phyloP scores from a whole-genome alignment of 257 asterid genomes.

The Ballota nigra region DNA sequence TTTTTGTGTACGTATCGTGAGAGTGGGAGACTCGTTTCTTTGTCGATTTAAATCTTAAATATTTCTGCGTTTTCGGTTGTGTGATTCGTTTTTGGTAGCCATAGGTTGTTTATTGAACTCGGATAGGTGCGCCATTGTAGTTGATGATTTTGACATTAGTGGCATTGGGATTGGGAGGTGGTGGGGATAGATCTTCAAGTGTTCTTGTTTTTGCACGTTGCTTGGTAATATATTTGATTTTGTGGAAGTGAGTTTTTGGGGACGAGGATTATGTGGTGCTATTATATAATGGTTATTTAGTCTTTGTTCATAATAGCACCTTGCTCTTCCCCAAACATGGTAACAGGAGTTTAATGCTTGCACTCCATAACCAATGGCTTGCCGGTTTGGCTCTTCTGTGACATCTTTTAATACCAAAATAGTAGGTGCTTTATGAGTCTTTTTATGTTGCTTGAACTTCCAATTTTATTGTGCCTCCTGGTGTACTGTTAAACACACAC shows the following conservation, averaged over 20 bases:
- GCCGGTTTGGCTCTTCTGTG: slow-evolving; percentile 58
- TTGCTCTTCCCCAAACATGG: slow-evolving; percentile 30
- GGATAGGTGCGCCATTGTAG: background rate
- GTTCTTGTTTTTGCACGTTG: background rate
- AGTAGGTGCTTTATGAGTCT: background rate
- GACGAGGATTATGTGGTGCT: slow-evolving; percentile 12
- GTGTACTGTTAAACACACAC: background rate
- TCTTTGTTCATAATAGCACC: slow-evolving; percentile 17
- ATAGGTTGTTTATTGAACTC: background rate
- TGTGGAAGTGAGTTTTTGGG: background rate
- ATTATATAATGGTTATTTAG: background rate
- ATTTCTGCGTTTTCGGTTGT: background rate
- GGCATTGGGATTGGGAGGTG: too few relatives aligned
- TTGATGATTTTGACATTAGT: background rate
- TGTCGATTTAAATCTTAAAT: background rate
- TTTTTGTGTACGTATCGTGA: background rate
- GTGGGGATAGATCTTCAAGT: background rate
- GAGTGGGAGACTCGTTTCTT: background rate
- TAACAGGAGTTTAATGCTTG: slow-evolving; percentile 62
- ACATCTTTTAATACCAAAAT: background rate
- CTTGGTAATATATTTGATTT: background rate
- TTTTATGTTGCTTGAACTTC: background rate
- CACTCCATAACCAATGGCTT: slow-evolving; percentile 33
- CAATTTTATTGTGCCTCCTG: background rate
- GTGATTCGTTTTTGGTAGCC: background rate